Evolutionary conservation across 371 early-diverging fungal genomes (phyloP), one percentile per base, ranked within the genome.

Genomic region (Mucor lusitanicus): DNA sequence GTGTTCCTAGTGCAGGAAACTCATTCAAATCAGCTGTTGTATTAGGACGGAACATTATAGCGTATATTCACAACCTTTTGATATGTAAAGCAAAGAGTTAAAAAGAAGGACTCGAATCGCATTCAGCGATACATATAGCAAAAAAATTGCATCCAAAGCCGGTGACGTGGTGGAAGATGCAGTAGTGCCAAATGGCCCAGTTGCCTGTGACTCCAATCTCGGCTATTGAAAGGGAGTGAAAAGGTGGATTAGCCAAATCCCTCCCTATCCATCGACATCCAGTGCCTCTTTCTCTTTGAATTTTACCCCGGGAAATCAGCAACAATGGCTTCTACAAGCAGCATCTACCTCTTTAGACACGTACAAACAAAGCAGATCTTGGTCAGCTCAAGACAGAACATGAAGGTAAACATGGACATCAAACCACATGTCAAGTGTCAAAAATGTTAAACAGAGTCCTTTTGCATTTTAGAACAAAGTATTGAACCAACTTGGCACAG

Each of bases 351-450:
- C 42, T 88, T 82, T 65, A 78, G 88, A 57, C 83, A 88, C 69
- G 77, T 88, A 67, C 88, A 88, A 65, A 86, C 88, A 57, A 78
- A 85, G 11, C 88, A 88, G 66, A 81, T 88, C 48, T 77, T 88
- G 65, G 85, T 88, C 11, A 81, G 80, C 68, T 68, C 72, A 12
- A 75, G 75, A 60, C 78, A 74, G 37, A 70, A 61, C 40, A 75
- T 81, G 67, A 76, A 81, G 79, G 84, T 78, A 69, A 42, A 12
- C 55, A 12, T 44, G 6, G 11, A 40, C 21, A 25, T 37, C 21
- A 42, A 40, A 60, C 4, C 19, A 61, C 12, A 42, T 42, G 42
- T 53, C 53, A 53, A 53, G 21, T 30, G 57, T 56, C 32, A 56
- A 56, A 53, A 32, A 56, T 19, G 21, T 19, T 56, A 56, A 30